Conservation (phyloP, 1,284 basidiomycete genomes). For the Vanrija pseudolonga region DNA sequence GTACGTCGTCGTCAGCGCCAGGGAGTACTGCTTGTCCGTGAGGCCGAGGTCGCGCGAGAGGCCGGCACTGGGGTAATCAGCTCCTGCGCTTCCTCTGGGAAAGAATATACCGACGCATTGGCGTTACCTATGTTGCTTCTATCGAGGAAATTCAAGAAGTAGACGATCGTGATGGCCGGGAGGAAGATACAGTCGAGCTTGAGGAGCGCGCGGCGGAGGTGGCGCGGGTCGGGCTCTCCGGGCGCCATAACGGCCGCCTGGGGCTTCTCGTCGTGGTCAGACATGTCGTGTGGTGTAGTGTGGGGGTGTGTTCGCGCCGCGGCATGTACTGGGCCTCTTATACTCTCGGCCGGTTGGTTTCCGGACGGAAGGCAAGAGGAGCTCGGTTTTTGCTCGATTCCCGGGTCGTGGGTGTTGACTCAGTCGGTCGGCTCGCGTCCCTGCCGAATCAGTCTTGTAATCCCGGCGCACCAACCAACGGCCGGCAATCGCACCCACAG, state of each 20-base stretch:
- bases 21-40: constrained; percentile 27
- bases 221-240: background rate
- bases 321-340: no score
- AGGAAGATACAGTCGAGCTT: constrained; percentile 30
- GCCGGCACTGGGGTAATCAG: constrained; percentile 40
- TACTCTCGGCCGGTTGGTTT: no score
- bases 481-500: no score
- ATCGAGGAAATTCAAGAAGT: constrained; percentile 54
- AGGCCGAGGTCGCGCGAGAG: constrained; percentile 49
- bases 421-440: no score
- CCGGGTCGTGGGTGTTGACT: no score
- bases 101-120: background rate
- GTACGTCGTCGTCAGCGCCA: constrained; percentile 32
- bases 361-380: no score
- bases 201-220: constrained; percentile 13
- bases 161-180: constrained; percentile 22
- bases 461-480: no score
- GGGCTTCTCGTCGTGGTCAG: background rate
- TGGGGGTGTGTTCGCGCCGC: no score
- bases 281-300: no score
- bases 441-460: no score
- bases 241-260: background rate
- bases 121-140: constrained; percentile 4
- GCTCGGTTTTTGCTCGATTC: no score
- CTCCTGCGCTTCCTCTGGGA: no score